These are phyloP conservation scores for Blastomyces parvus DNA, from an alignment of 2,329 filamentous ascomycete genomes.

Conservation along the genomic window DNA sequence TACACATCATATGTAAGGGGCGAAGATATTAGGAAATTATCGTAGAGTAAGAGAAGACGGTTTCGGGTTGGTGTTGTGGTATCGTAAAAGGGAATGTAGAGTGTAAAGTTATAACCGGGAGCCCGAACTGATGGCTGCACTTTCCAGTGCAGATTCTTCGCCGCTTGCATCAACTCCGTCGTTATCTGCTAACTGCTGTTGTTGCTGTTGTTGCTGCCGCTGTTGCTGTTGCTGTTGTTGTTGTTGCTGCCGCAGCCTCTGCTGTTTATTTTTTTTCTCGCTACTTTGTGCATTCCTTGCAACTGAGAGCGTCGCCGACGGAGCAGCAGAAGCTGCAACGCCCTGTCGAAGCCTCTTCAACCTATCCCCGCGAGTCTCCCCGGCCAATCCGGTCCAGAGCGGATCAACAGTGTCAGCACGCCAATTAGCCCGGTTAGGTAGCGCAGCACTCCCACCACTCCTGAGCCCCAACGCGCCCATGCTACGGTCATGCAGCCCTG, in stretches of 20 bases:
- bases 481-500: slow-evolving; percentile 27
- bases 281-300: background rate
- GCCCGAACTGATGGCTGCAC: background rate
- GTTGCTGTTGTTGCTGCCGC: background rate
- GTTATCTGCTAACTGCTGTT: background rate
- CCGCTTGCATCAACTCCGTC: background rate
- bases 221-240: background rate
- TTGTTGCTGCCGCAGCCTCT: background rate
- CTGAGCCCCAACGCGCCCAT: slow-evolving; percentile 2
- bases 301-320: background rate
- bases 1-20: background rate
- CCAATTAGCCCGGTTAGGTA: slow-evolving; percentile 30
- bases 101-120: background rate
- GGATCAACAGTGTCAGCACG: slow-evolving; percentile 37
- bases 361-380: slow-evolving; percentile 31
- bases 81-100: background rate
- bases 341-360: slow-evolving; percentile 29
- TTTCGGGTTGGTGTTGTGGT: background rate
- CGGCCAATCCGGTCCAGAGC: slow-evolving; percentile 30
- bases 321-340: background rate
- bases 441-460: slow-evolving; percentile 19
- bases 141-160: background rate
- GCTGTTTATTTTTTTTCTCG: background rate
- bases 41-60: background rate
- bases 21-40: no score